These are phyloP conservation scores for Begonia fuchsioides DNA, from an alignment of 306 rosid genomes.

Conservation along the genomic window DNA sequence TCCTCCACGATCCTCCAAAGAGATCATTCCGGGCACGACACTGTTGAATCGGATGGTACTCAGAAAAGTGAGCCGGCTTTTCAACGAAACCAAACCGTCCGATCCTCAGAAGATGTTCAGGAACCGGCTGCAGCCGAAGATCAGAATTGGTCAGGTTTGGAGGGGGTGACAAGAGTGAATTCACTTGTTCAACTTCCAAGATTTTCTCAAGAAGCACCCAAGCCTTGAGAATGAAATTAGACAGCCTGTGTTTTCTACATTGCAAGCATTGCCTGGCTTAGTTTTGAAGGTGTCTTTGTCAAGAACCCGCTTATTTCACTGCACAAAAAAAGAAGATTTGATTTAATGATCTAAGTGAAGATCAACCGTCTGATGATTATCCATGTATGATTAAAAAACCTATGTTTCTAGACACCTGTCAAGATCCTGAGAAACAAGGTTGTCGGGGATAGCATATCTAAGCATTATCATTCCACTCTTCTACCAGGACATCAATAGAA, in stretches of 20 bases:
- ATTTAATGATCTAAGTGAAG: too few species aligned
- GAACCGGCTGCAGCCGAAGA: slow-evolving; percentile 48
- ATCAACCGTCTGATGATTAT: too few species aligned
- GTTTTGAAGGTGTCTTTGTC: too few species aligned
- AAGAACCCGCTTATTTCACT: too few species aligned
- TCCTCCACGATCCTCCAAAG: not conserved
- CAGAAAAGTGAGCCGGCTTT: slow-evolving; percentile 77
- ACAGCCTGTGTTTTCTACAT: not conserved
- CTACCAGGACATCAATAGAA: too few species aligned
- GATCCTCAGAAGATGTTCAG: slow-evolving; percentile 64
- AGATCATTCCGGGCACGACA: slow-evolving; percentile 54
- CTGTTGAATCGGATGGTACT: slow-evolving; percentile 69
- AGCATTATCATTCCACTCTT: too few species aligned
- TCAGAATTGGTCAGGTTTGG: slow-evolving; percentile 93
- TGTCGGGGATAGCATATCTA: too few species aligned
- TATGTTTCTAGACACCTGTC: too few species aligned
- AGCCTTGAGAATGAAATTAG: slow-evolving; percentile 1
- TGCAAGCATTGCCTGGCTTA: too few species aligned
- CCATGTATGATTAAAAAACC: too few species aligned
- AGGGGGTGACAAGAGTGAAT: slow-evolving; percentile 94
- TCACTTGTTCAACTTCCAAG: slow-evolving; percentile 96
- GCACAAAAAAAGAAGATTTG: too few species aligned
- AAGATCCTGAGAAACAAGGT: too few species aligned
- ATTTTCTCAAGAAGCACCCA: slow-evolving; percentile 74
- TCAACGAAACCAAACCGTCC: slow-evolving; percentile 74